These are phyloP conservation scores for Monosporozyma aquatica DNA, from an alignment of 805 yeast genomes.

Conservation along the genomic window DNA sequence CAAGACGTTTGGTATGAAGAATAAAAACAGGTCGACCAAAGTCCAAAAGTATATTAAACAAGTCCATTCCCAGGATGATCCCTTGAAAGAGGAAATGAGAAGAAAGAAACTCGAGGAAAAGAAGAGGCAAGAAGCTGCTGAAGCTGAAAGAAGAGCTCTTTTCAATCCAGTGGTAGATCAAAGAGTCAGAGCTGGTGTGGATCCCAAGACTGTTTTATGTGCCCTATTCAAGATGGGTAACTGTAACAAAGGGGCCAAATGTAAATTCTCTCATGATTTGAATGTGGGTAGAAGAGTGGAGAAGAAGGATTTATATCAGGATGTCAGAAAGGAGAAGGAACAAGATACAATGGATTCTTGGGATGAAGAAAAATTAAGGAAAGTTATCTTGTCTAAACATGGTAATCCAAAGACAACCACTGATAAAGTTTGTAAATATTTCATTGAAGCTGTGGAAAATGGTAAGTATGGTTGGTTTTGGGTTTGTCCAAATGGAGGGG, in stretches of 20 bases:
- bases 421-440: constrained; percentile 85
- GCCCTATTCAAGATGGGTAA: constrained; percentile 77
- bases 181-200: constrained; percentile 93
- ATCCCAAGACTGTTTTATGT: constrained; percentile 90
- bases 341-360: constrained; percentile 89
- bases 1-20: constrained; percentile 91
- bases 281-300: constrained; percentile 77
- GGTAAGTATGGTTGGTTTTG: constrained; percentile 99
- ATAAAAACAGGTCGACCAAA: constrained; percentile 87
- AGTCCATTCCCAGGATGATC: constrained; percentile 53
- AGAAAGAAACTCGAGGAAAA: constrained; percentile 65
- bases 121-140: constrained; percentile 85
- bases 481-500: constrained; percentile 93
- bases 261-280: constrained; percentile 91
- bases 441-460: constrained; percentile 94
- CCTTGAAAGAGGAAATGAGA: constrained; percentile 67
- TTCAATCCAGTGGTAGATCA: constrained; percentile 63
- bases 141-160: constrained; percentile 73
- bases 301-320: constrained; percentile 88
- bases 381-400: constrained; percentile 81
- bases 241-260: constrained; percentile 71
- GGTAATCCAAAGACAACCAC: constrained; percentile 93
- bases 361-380: constrained; percentile 92
- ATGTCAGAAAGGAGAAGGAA: constrained; percentile 61
- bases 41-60: constrained; percentile 69